Percentiles rank a stretch among this genome's conserved stretches.
Conservation (phyloP, 2,329 filamentous ascomycete species). For the Ophiognomonia clavigignenti-juglandacearum region DNA sequence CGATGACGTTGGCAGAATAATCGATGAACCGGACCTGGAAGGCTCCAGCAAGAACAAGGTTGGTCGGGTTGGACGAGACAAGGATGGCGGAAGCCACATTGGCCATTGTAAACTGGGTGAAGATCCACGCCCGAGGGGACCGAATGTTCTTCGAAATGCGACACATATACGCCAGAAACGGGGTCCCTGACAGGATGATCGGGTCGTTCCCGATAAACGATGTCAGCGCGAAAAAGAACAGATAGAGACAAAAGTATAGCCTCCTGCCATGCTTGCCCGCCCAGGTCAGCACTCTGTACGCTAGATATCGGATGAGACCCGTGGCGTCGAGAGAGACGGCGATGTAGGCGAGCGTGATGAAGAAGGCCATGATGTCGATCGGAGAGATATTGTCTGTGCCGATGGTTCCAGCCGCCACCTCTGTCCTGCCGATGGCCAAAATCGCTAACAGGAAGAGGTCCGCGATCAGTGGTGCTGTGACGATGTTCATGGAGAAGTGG, state of each 20-base stretch:
- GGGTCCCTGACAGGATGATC: constrained; percentile 68
- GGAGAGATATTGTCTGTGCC: constrained; percentile 63
- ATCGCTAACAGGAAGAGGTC: constrained; percentile 69
- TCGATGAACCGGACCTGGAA: constrained; percentile 67
- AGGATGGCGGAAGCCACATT: constrained; percentile 72
- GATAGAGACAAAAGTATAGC: constrained; percentile 68
- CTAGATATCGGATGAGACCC: constrained; percentile 66
- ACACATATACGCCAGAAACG: constrained; percentile 74
- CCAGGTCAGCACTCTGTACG: constrained; percentile 64
- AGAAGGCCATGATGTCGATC: constrained; percentile 73
- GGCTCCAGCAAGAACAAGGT: constrained; percentile 68
- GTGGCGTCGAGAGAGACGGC: constrained; percentile 75
- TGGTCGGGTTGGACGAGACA: constrained; percentile 74
- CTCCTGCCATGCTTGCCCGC: constrained; percentile 61
- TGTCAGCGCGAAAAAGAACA: constrained; percentile 65
- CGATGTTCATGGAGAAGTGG: constrained; percentile 62
- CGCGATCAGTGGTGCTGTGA: constrained; percentile 66
- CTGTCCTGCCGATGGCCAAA: constrained; percentile 58
- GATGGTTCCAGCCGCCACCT: constrained; percentile 65
- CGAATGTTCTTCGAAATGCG: constrained; percentile 68
- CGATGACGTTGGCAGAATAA: constrained; percentile 74
- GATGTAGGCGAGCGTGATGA: constrained; percentile 69
- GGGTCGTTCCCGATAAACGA: constrained; percentile 71
- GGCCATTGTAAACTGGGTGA: constrained; percentile 65
- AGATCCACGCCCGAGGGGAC: constrained; percentile 68